Percentiles rank a stretch among this genome's conserved stretches.
Evolutionary conservation across 2,329 filamentous ascomycete species (phyloP).

Genomic region (Hypoxylon sp.): DNA sequence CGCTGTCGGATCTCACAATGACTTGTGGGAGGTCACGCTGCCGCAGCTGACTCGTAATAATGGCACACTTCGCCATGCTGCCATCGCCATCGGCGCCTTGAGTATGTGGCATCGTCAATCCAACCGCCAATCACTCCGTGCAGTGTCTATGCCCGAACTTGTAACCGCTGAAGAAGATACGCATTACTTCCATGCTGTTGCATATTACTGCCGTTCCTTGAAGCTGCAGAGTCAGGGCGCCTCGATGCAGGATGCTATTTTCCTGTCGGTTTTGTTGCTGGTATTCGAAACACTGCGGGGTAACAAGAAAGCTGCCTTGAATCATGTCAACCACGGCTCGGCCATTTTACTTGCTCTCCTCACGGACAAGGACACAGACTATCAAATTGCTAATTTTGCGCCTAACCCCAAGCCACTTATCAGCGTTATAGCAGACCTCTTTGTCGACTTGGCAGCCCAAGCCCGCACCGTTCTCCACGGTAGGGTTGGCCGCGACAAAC

Average conservation of each 20-base stretch:
- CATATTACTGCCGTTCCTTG: slow-evolving; percentile 49
- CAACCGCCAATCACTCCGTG: slow-evolving; percentile 7
- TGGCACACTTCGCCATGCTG: slow-evolving; percentile 44
- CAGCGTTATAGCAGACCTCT: slow-evolving; percentile 38
- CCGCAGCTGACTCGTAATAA: slow-evolving; percentile 45
- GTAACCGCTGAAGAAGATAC: slow-evolving; percentile 13
- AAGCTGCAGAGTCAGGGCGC: slow-evolving; percentile 42
- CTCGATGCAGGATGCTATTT: slow-evolving; percentile 44
- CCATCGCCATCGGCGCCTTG: slow-evolving; percentile 47
- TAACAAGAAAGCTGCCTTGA: slow-evolving; percentile 44
- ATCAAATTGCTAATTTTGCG: slow-evolving; percentile 25
- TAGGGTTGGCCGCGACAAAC: slow-evolving; percentile 28
- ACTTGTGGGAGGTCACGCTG: slow-evolving; percentile 45
- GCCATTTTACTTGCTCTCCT: slow-evolving; percentile 47
- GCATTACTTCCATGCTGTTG: slow-evolving; percentile 48
- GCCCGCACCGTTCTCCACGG: slow-evolving; percentile 38
- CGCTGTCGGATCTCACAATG: slow-evolving; percentile 35
- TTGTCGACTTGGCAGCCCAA: slow-evolving; percentile 35
- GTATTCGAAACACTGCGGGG: slow-evolving; percentile 47
- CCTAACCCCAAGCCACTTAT: slow-evolving; percentile 43
- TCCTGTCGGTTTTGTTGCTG: slow-evolving; percentile 46
- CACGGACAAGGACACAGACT: slow-evolving; percentile 36
- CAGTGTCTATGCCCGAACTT: slow-evolving; percentile 11
- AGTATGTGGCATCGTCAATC: slow-evolving; percentile 39
- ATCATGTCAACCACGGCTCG: slow-evolving; percentile 50